Conservation (phyloP, 768 basidiomycete genomes). For the Cystobasidium tubakii region DNA sequence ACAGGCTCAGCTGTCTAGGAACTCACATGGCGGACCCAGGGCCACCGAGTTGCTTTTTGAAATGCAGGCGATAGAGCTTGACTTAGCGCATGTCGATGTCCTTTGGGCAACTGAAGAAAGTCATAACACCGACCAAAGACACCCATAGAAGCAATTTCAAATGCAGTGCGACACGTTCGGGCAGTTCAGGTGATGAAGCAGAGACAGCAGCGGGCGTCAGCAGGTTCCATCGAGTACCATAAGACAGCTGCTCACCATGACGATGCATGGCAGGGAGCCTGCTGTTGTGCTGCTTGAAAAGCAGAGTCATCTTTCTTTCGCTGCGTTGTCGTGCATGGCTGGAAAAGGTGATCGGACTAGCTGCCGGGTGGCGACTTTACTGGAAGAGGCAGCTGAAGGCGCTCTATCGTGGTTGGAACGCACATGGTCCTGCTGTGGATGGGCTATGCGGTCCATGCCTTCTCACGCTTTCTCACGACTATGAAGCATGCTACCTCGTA, state of each 20-base stretch:
- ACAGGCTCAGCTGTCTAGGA: background rate
- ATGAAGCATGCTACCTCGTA: too few species aligned
- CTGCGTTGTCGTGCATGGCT: too few species aligned
- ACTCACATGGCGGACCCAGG: background rate
- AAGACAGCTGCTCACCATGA: constrained; percentile 8
- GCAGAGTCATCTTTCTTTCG: too few species aligned
- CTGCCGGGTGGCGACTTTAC: too few species aligned
- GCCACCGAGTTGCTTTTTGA: background rate
- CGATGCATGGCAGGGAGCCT: background rate
- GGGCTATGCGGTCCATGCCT: too few species aligned
- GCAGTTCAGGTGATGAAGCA: background rate
- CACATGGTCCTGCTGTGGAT: too few species aligned
- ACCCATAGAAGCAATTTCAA: background rate
- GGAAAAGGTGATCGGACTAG: too few species aligned
- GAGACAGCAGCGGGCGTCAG: background rate
- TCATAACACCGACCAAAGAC: too few species aligned
- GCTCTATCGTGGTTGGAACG: too few species aligned
- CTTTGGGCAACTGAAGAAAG: background rate
- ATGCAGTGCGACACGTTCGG: background rate
- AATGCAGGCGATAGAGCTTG: background rate
- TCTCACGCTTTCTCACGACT: too few species aligned
- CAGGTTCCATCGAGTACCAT: background rate
- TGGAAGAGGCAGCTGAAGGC: too few species aligned
- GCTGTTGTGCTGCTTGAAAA: background rate
- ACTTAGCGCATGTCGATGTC: background rate